A percentile compares a stretch with the other conserved stretches of the same genome.
phyloP scores from a whole-genome alignment of 192 early-diverging fungal genomes.

The Spinellus fusiger region DNA sequence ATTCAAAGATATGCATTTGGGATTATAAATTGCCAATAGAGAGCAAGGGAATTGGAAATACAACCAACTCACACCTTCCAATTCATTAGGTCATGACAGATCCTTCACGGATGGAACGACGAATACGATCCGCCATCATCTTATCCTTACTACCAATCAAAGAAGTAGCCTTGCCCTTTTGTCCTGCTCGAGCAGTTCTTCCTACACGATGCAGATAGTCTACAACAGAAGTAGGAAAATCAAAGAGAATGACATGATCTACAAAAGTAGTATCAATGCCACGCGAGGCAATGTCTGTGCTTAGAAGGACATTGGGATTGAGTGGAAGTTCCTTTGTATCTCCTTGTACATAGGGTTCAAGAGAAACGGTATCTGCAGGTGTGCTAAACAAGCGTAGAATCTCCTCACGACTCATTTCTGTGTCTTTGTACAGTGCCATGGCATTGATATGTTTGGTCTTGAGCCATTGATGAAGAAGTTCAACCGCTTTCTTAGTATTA shows the following conservation, averaged over 20 bases:
- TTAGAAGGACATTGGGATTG: slow-evolving; percentile 62
- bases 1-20: too few relatives aligned
- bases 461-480: slow-evolving; percentile 49
- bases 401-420: slow-evolving; percentile 32
- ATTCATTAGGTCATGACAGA: slow-evolving; percentile 43
- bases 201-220: slow-evolving; percentile 94
- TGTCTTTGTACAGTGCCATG: slow-evolving; percentile 31
- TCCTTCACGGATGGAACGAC: slow-evolving; percentile 45
- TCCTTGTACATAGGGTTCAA: slow-evolving; percentile 1
- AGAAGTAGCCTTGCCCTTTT: slow-evolving; percentile 71
- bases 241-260: slow-evolving; percentile 83
- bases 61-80: too few relatives aligned
- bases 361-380: neutral
- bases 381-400: slow-evolving; percentile 34
- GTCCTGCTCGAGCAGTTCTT: slow-evolving; percentile 80
- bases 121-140: slow-evolving; percentile 60
- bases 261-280: slow-evolving; percentile 87
- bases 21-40: too few relatives aligned
- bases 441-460: slow-evolving; percentile 34
- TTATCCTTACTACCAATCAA: slow-evolving; percentile 72
- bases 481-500: slow-evolving; percentile 64
- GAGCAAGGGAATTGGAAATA: too few relatives aligned
- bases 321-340: neutral
- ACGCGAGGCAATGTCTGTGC: slow-evolving; percentile 87
- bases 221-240: slow-evolving; percentile 85